Conservation (phyloP, 352 stramenopile species). For the Phytophthora hybrid region DNA sequence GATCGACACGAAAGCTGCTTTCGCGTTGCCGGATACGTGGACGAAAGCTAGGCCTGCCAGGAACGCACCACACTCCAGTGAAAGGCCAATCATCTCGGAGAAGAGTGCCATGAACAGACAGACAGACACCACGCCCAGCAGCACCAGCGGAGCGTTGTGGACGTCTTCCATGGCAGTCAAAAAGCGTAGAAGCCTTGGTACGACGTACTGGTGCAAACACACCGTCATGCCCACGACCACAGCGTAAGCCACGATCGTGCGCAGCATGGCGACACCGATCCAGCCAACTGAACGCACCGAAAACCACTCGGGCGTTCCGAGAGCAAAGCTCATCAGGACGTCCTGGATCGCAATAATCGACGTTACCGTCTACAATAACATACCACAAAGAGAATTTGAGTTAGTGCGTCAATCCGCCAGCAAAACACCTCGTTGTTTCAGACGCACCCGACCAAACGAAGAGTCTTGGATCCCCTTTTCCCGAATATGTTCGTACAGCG, state of each 20-base stretch:
- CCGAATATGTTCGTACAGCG: conserved; percentile 85
- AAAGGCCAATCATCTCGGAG: conserved; percentile 83
- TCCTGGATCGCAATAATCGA: conserved; percentile 90
- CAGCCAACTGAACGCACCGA: conserved; percentile 73
- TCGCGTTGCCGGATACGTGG: conserved; percentile 67
- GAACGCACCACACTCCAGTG: conserved; percentile 86
- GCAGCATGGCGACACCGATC: conserved; percentile 76
- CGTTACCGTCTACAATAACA: conserved; percentile 67
- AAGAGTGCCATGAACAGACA: conserved; percentile 89
- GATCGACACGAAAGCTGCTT: conserved; percentile 84
- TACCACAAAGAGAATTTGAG: conserved; percentile 17
- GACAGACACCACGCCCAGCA: conserved; percentile 86
- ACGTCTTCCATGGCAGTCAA: conserved; percentile 84
- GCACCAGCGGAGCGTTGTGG: conserved; percentile 77
- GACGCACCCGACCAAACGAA: conserved; percentile 73
- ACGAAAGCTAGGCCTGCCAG: conserved; percentile 85
- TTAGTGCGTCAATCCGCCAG: background rate
- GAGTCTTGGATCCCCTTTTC: conserved; percentile 85
- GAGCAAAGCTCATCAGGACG: conserved; percentile 87
- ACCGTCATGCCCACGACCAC: conserved; percentile 74
- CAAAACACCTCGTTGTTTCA: background rate
- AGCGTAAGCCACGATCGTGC: conserved; percentile 75
- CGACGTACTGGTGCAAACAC: conserved; percentile 76
- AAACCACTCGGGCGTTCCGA: conserved; percentile 89
- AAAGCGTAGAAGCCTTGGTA: conserved; percentile 76